These are phyloP conservation scores for Diaporthe destruens DNA, from an alignment of 2,329 filamentous ascomycete genomes.

Conservation along the genomic window DNA sequence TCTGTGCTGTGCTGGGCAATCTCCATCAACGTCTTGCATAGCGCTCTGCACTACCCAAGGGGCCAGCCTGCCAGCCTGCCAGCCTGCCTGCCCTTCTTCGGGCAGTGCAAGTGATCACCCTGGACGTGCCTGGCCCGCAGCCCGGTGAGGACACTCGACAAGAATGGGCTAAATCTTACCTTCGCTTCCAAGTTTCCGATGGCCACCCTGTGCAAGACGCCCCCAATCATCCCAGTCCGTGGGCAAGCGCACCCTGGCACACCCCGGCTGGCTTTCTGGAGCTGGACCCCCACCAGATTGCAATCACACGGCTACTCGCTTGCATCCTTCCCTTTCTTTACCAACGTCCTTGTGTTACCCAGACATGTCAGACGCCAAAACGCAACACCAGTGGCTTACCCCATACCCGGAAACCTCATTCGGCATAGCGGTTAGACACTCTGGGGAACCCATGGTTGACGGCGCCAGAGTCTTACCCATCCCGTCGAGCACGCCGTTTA, in stretches of 20 bases:
- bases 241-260: constrained; percentile 1
- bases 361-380: constrained; percentile 33
- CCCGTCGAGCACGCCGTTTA: constrained; percentile 45
- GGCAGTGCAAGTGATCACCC: constrained; percentile 22
- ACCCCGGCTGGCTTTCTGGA: constrained; percentile 25
- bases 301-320: constrained; percentile 37
- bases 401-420: constrained; percentile 23
- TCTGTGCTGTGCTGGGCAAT: constrained; percentile 2
- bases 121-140: constrained; percentile 9
- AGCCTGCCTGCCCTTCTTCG: constrained; percentile 19
- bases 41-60: constrained; percentile 21
- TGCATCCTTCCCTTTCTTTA: constrained; percentile 18
- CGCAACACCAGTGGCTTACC: constrained; percentile 20
- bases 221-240: constrained; percentile 28
- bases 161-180: constrained; percentile 29
- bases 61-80: constrained; percentile 15
- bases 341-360: constrained; percentile 28
- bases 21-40: constrained; percentile 17
- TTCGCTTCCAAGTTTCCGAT: constrained; percentile 32
- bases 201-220: constrained; percentile 1
- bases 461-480: constrained; percentile 36
- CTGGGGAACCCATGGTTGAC: constrained; percentile 34
- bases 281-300: constrained; percentile 40
- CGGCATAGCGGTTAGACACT: constrained; percentile 22
- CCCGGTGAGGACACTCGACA: constrained; percentile 5